These are phyloP conservation scores for Aleurites moluccanus DNA, from an alignment of 441 rosid genomes.

Conservation along the genomic window DNA sequence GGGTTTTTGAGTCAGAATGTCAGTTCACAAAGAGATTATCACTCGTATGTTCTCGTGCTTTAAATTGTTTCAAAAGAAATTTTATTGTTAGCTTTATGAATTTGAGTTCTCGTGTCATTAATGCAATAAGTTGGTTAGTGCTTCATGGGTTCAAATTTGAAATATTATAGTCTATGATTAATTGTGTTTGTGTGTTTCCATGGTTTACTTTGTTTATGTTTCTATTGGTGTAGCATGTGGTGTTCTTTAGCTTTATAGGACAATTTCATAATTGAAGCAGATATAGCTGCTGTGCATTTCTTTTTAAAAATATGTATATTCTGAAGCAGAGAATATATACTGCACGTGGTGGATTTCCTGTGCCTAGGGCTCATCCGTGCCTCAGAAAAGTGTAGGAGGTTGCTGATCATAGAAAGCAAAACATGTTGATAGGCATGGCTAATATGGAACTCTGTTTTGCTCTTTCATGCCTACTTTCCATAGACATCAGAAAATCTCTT, in stretches of 20 bases:
- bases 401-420: not conserved
- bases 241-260: not conserved
- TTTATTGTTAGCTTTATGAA: not conserved
- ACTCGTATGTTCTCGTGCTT: conserved; percentile 37
- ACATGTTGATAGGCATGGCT: not conserved
- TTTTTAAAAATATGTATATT: not conserved
- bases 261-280: not conserved
- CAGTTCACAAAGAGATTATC: conserved; percentile 45
- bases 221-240: not conserved
- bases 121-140: conserved; percentile 1
- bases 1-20: conserved; percentile 52
- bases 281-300: not conserved
- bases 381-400: not conserved
- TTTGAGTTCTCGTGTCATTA: not conserved
- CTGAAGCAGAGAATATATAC: not conserved
- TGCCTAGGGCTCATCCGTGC: not conserved
- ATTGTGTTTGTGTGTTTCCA: not conserved
- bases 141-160: not conserved
- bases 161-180: not conserved
- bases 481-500: not conserved
- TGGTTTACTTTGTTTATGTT: not conserved
- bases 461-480: not conserved
- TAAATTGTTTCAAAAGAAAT: not conserved
- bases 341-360: not conserved
- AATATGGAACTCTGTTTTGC: conserved; percentile 10